phyloP scores from a whole-genome alignment of 305 asterid genomes.

The Fraxinus platypoda region DNA sequence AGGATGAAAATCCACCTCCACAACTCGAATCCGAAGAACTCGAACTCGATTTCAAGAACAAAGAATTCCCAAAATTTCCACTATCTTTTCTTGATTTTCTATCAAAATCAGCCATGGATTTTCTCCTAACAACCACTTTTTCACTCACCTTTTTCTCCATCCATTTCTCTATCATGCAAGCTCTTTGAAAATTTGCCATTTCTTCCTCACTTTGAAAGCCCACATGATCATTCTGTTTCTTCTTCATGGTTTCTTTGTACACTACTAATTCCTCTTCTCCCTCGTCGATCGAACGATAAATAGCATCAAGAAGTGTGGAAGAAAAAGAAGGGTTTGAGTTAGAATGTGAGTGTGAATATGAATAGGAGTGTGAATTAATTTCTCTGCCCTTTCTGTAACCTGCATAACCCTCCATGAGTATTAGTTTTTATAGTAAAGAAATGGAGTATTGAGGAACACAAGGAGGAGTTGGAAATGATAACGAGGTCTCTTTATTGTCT shows the following conservation, averaged over 20 bases:
- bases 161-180: conserved; percentile 87
- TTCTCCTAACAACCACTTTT: conserved; percentile 41
- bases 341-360: conserved; percentile 21
- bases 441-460: conserved; percentile 14
- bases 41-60: conserved; percentile 49
- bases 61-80: conserved; percentile 3
- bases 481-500: conserved; percentile 44
- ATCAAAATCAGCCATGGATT: conserved; percentile 43
- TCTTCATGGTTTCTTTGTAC: conserved; percentile 43
- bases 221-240: conserved; percentile 29
- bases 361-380: conserved; percentile 9
- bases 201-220: conserved; percentile 41
- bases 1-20: conserved; percentile 54
- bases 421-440: not conserved
- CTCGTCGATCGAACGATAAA: conserved; percentile 75
- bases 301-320: conserved; percentile 75
- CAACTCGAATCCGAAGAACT: conserved; percentile 70
- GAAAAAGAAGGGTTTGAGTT: conserved; percentile 70
- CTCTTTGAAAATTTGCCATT: conserved; percentile 55
- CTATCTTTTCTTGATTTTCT: conserved; percentile 33
- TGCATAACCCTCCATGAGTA: conserved; percentile 37
- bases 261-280: conserved; percentile 37
- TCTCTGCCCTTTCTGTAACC: conserved; percentile 29
- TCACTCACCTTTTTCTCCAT: conserved; percentile 63
- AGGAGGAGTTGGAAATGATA: conserved; percentile 27